phyloP scores from a whole-genome alignment of 257 asterid genomes.

The Nicotiana tomentosiformis region DNA sequence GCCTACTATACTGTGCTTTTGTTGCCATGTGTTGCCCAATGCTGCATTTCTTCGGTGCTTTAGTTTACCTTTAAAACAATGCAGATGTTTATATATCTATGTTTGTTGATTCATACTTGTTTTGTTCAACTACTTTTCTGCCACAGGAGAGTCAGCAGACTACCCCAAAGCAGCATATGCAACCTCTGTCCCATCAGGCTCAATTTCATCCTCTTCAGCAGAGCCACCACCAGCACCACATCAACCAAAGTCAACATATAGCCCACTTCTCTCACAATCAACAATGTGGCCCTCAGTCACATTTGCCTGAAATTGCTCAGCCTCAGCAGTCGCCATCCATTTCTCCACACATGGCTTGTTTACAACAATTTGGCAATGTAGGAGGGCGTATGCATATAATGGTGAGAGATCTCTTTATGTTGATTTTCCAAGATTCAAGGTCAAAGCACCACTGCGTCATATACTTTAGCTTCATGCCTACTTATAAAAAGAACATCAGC shows the following conservation, averaged over 20 bases:
- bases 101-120: background rate
- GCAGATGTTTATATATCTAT: background rate
- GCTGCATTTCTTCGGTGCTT: background rate
- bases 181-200: slow-evolving; percentile 49
- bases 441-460: background rate
- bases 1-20: background rate
- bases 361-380: slow-evolving; percentile 64
- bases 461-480: background rate
- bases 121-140: slow-evolving; percentile 3
- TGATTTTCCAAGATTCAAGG: background rate
- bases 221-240: slow-evolving; percentile 56
- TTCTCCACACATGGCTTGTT: slow-evolving; percentile 65
- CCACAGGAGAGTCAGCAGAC: slow-evolving; percentile 55
- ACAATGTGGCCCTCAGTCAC: slow-evolving; percentile 66
- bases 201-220: slow-evolving; percentile 67
- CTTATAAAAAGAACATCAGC: background rate
- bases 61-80: background rate
- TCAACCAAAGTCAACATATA: slow-evolving; percentile 54
- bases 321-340: slow-evolving; percentile 58
- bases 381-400: slow-evolving; percentile 69
- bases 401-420: slow-evolving; percentile 35
- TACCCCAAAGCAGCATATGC: slow-evolving; percentile 62
- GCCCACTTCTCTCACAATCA: slow-evolving; percentile 62
- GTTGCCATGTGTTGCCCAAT: background rate
- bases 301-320: slow-evolving; percentile 70